phyloP scores from a whole-genome alignment of 192 early-diverging fungal genomes.

The Martensiomyces pterosporus region DNA sequence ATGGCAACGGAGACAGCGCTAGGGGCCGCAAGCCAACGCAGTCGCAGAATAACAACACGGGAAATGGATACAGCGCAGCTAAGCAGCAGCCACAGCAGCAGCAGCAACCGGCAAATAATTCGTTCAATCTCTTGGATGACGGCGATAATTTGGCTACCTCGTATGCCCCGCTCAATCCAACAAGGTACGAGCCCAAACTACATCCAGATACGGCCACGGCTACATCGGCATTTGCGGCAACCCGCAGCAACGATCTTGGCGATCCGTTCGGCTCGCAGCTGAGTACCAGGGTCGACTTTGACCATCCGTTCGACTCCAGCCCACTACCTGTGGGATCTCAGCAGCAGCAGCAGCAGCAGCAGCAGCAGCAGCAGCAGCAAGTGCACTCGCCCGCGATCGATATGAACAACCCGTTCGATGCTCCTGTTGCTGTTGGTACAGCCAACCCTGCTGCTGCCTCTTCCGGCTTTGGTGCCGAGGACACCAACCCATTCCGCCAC shows the following conservation, averaged over 20 bases:
- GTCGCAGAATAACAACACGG: too few relatives aligned
- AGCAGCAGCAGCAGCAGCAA: neutral
- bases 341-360: neutral
- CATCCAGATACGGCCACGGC: neutral
- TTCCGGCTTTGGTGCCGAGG: too few relatives aligned
- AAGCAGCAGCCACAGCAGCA: too few relatives aligned
- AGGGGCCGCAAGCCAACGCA: too few relatives aligned
- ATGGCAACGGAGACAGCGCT: too few relatives aligned
- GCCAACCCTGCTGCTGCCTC: neutral
- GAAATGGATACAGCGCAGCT: too few relatives aligned
- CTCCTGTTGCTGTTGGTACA: neutral
- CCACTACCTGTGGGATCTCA: slow-evolving; percentile 6
- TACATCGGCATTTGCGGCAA: too few relatives aligned
- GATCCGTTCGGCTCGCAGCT: neutral
- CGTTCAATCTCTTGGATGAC: slow-evolving; percentile 10
- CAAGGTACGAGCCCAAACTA: neutral
- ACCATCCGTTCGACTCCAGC: slow-evolving; percentile 6
- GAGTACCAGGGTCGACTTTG: slow-evolving; percentile 1
- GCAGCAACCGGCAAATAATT: neutral
- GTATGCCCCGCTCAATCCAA: slow-evolving; percentile 14
- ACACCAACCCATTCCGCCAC: slow-evolving; percentile 13
- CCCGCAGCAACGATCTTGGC: neutral
- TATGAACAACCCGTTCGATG: slow-evolving; percentile 8
- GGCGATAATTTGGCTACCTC: slow-evolving; percentile 2
- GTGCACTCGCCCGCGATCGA: neutral